Conservation (phyloP, 2,329 filamentous ascomycete species). For the Fusarium sp. region DNA sequence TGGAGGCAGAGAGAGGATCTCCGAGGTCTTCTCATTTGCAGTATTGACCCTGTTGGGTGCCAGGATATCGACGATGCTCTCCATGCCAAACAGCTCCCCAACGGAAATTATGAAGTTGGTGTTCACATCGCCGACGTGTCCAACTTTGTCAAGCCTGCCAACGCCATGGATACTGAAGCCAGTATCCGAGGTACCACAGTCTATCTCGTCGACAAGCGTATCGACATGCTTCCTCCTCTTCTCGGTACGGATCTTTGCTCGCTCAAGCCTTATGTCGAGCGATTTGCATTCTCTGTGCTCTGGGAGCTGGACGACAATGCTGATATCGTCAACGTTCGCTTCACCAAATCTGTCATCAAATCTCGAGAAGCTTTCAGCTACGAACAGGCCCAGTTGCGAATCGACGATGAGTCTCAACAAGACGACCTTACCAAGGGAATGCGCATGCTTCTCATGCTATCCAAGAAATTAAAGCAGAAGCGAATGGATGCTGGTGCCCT, state of each 20-base stretch:
- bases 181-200: constrained; percentile 95
- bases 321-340: constrained; percentile 85
- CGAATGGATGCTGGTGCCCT: constrained; percentile 95
- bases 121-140: constrained; percentile 99
- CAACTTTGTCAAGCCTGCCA: constrained; percentile 96
- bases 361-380: constrained; percentile 98
- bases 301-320: constrained; percentile 92
- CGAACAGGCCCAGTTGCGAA: constrained; percentile 92
- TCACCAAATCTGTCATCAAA: constrained; percentile 98
- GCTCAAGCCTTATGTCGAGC: constrained; percentile 96
- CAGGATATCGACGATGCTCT: constrained; percentile 99
- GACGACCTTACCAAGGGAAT: constrained; percentile 93
- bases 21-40: constrained; percentile 89
- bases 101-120: constrained; percentile 95
- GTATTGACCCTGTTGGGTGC: constrained; percentile 95
- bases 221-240: constrained; percentile 98
- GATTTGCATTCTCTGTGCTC: constrained; percentile 84
- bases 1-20: constrained; percentile 90
- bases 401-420: constrained; percentile 87
- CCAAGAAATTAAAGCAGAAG: constrained; percentile 93
- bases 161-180: constrained; percentile 96
- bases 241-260: constrained; percentile 97
- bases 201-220: constrained; percentile 98
- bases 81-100: constrained; percentile 84
- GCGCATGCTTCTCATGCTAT: constrained; percentile 85